These are phyloP conservation scores for Acacia crassicarpa DNA, from an alignment of 306 rosid species.

Conservation along the genomic window DNA sequence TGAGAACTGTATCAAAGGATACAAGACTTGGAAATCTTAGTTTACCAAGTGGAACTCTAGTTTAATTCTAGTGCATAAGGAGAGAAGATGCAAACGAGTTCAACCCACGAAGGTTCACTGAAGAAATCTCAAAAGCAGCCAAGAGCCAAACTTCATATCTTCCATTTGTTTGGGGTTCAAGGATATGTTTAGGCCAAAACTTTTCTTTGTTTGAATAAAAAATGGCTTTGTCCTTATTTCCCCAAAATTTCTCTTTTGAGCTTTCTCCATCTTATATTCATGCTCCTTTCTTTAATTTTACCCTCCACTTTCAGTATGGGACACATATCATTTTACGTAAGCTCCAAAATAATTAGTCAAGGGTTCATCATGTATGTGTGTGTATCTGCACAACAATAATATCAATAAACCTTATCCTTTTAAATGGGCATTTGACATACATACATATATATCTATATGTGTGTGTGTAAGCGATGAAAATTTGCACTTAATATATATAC, in stretches of 20 bases:
- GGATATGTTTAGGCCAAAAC: constrained; percentile 32
- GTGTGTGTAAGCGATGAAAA: too few species aligned
- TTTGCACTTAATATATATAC: too few species aligned
- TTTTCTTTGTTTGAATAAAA: constrained; percentile 35
- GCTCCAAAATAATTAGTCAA: background rate
- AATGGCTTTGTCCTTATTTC: constrained; percentile 30
- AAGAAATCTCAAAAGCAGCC: constrained; percentile 21
- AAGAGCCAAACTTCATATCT: background rate
- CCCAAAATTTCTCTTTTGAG: constrained; percentile 39
- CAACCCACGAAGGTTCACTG: constrained; percentile 32
- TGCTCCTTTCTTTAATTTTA: constrained; percentile 22
- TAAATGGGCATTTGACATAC: too few species aligned
- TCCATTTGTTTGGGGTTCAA: constrained; percentile 34
- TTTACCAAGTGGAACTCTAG: background rate
- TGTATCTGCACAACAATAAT: too few species aligned
- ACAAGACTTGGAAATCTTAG: background rate
- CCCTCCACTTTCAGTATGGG: constrained; percentile 45
- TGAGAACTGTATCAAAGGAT: background rate
- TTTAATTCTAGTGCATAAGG: background rate
- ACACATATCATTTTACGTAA: background rate
- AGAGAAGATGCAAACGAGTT: constrained; percentile 8
- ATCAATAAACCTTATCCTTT: background rate
- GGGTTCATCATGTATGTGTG: background rate
- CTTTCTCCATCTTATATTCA: constrained; percentile 46
- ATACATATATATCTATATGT: fast-evolving